Evolutionary conservation across 441 rosid genomes (phyloP).

Genomic region (Brassica hybrid): DNA sequence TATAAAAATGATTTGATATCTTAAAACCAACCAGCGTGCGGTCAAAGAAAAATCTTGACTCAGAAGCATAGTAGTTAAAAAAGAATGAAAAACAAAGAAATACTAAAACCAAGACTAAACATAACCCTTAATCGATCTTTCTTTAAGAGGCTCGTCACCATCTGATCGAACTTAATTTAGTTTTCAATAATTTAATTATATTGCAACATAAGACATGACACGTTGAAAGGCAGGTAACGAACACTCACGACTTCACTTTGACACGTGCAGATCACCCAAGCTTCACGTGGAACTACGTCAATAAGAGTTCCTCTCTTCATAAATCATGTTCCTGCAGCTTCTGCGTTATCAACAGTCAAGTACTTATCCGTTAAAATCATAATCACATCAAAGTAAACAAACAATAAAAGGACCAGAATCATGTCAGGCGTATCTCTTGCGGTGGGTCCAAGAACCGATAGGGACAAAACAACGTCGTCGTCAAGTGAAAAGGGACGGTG

Average conservation of each 20-base stretch:
- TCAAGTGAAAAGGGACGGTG: conserved; percentile 46
- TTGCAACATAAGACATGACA: conserved; percentile 26
- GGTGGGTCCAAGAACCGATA: conserved; percentile 53
- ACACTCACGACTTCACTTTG: conserved; percentile 30
- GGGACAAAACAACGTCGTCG: conserved; percentile 35
- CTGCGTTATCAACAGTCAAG: conserved; percentile 12
- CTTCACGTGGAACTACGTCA: conserved; percentile 40
- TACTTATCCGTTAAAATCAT: conserved; percentile 17
- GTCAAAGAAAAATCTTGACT: not conserved
- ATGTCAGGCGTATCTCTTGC: conserved; percentile 90
- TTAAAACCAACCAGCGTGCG: not conserved
- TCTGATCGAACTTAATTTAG: not conserved
- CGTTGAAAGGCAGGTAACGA: conserved; percentile 24
- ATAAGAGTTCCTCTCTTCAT: conserved; percentile 12
- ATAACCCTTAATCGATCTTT: conserved; percentile 1
- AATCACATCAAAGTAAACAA: not conserved
- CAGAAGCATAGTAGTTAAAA: not conserved
- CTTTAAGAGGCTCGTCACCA: not conserved
- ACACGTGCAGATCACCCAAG: conserved; percentile 35
- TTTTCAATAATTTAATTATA: not conserved
- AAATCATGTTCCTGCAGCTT: conserved; percentile 19
- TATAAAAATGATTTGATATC: not conserved
- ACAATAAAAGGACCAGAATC: not conserved
- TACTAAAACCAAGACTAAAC: not conserved
- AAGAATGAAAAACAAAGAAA: not conserved